Evolutionary conservation across 495 filamentous ascomycete genomes (phyloP).

Genomic region (Chaetomium cochliodes): DNA sequence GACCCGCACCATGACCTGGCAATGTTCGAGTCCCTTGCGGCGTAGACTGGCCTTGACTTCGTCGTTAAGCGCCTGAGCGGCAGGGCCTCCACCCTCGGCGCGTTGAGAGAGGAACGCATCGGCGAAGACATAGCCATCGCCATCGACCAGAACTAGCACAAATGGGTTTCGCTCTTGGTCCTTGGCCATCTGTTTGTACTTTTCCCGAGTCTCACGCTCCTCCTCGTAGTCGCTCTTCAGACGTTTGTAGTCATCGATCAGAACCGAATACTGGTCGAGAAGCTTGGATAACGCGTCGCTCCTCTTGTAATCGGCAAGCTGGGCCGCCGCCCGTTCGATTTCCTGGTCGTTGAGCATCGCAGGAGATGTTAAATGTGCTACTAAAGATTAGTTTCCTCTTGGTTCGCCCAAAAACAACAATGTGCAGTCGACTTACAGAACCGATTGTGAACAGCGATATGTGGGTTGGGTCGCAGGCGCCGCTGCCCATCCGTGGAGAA

Average conservation of each 20-base stretch:
- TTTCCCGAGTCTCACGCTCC: slow-evolving; percentile 53
- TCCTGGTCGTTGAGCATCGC: slow-evolving; percentile 22
- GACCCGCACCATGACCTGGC: slow-evolving; percentile 60
- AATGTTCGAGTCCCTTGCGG: slow-evolving; percentile 47
- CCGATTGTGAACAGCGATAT: neutral
- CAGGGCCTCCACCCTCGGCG: slow-evolving; percentile 55
- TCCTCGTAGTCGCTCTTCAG: slow-evolving; percentile 60
- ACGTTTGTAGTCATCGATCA: slow-evolving; percentile 52
- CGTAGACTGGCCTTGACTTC: slow-evolving; percentile 52
- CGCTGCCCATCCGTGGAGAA: slow-evolving; percentile 4
- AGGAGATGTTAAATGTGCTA: too few species aligned
- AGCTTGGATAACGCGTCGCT: slow-evolving; percentile 35
- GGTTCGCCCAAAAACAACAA: too few species aligned
- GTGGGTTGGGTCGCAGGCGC: slow-evolving; percentile 4
- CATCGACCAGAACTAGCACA: slow-evolving; percentile 60
- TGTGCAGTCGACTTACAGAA: too few species aligned
- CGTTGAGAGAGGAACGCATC: slow-evolving; percentile 54
- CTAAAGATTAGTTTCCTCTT: too few species aligned
- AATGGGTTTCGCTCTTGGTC: slow-evolving; percentile 59
- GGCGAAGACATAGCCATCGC: slow-evolving; percentile 62
- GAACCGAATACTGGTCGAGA: slow-evolving; percentile 40
- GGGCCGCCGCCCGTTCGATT: slow-evolving; percentile 18
- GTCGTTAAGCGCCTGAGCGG: slow-evolving; percentile 54
- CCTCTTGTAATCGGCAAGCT: slow-evolving; percentile 14
- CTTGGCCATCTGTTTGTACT: slow-evolving; percentile 53